Evolutionary conservation across 1,139 yeast species (phyloP).

Genomic region (Hanseniaspora uvarum): DNA sequence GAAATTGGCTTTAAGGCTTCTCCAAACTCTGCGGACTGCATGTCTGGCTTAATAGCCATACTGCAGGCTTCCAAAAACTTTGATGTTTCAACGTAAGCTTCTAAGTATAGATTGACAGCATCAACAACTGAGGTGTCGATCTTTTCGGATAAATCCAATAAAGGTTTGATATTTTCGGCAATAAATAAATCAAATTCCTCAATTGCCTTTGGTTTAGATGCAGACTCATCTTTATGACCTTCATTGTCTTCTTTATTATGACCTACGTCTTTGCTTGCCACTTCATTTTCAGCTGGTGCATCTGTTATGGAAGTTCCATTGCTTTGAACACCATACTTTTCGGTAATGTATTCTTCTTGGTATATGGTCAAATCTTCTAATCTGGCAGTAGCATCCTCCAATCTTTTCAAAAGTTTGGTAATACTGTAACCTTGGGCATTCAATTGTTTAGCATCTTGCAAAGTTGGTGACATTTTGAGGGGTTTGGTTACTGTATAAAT

Average conservation of each 20-base stretch:
- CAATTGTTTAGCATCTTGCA: conserved; percentile 1
- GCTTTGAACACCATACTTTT: conserved; percentile 13
- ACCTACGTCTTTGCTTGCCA: background rate
- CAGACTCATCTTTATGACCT: conserved; percentile 21
- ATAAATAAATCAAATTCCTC: conserved; percentile 48
- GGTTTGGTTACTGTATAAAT: no score
- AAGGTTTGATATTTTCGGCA: conserved; percentile 47
- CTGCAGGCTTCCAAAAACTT: conserved; percentile 51
- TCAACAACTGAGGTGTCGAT: conserved; percentile 57
- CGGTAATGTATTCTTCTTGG: conserved; percentile 43
- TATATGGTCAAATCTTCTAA: conserved; percentile 78
- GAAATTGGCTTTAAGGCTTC: conserved; percentile 62
- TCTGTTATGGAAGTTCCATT: background rate
- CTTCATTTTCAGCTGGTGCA: background rate
- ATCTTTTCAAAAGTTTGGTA: conserved; percentile 68
- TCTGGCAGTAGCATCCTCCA: conserved; percentile 89
- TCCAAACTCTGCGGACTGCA: conserved; percentile 44
- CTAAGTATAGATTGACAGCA: conserved; percentile 45
- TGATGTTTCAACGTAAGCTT: conserved; percentile 53
- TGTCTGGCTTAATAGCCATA: conserved; percentile 54
- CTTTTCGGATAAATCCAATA: conserved; percentile 45
- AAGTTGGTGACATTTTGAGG: background rate
- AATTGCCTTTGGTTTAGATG: conserved; percentile 38
- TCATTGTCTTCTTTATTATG: conserved; percentile 2
- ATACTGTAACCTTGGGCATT: conserved; percentile 66